A percentile compares a stretch with the other conserved stretches of the same genome.
phyloP scores from a whole-genome alignment of 176 grass and related monocot genomes.

The Stipa capillata region DNA sequence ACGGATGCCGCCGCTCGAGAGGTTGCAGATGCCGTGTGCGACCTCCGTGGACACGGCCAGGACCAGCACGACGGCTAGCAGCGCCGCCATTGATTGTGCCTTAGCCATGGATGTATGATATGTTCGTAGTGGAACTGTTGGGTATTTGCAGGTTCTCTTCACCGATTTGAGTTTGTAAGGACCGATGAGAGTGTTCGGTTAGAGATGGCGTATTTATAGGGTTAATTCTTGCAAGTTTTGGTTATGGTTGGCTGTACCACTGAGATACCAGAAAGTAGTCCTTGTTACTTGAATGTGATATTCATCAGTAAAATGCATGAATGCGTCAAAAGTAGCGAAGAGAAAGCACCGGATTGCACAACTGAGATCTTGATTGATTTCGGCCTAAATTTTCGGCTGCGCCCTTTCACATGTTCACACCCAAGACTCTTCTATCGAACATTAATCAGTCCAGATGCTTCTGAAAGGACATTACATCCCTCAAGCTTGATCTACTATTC shows the following conservation, averaged over 20 bases:
- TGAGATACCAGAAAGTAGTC: not conserved
- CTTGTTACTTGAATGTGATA: not conserved
- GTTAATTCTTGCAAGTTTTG: not conserved
- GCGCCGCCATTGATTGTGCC: not conserved
- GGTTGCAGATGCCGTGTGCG: slow-evolving; percentile 40
- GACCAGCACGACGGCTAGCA: not conserved
- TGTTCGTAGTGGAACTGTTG: not conserved
- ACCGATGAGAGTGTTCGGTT: not conserved
- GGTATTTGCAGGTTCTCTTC: not conserved
- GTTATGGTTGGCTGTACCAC: not conserved
- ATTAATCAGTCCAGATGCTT: not conserved
- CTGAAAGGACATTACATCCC: not conserved
- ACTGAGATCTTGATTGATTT: not conserved
- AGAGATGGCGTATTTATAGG: not conserved
- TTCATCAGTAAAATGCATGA: not conserved
- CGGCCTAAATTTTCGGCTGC: not conserved
- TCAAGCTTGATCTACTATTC: not conserved
- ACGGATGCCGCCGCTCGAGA: not conserved
- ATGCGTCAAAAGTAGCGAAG: not conserved
- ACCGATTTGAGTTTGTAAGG: not conserved
- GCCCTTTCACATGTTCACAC: not conserved
- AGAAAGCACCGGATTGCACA: not conserved
- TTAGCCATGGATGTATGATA: not conserved
- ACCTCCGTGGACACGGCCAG: not conserved
- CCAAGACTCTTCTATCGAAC: not conserved